Conservation (phyloP, 768 basidiomycete species). For the Nevesoporus exiguus region DNA sequence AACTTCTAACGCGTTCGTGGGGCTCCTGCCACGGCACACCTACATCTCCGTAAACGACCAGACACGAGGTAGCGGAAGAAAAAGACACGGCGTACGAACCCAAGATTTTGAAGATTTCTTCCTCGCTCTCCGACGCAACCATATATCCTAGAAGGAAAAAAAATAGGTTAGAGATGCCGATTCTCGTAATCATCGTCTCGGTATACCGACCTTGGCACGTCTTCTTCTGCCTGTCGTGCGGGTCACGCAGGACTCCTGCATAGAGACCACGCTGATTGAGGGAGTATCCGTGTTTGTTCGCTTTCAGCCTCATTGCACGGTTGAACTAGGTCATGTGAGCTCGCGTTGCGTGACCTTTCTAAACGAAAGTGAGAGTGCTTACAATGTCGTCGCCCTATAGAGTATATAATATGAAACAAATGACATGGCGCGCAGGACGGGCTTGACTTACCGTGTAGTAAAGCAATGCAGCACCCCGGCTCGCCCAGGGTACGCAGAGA, state of each 20-base stretch:
- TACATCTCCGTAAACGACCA: slow-evolving; percentile 15
- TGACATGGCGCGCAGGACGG: background rate
- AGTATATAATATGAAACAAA: background rate
- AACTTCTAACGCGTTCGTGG: slow-evolving; percentile 59
- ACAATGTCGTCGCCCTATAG: slow-evolving; percentile 95
- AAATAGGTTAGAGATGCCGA: no score
- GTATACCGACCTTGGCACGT: slow-evolving; percentile 46
- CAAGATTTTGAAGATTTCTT: slow-evolving; percentile 79
- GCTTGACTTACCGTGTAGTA: slow-evolving; percentile 73
- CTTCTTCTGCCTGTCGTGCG: slow-evolving; percentile 57
- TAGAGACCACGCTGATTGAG: slow-evolving; percentile 87
- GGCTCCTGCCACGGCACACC: slow-evolving; percentile 82
- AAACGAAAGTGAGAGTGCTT: slow-evolving; percentile 26
- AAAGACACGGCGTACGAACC: slow-evolving; percentile 30
- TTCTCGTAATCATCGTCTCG: background rate
- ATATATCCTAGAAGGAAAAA: slow-evolving; percentile 47
- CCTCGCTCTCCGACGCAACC: slow-evolving; percentile 79
- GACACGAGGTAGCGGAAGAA: background rate
- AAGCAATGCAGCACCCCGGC: slow-evolving; percentile 80
- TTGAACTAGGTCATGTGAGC: slow-evolving; percentile 61
- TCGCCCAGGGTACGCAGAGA: slow-evolving; percentile 73
- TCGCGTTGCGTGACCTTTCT: background rate
- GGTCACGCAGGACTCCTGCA: slow-evolving; percentile 67
- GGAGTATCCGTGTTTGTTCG: slow-evolving; percentile 74
- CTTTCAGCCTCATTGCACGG: slow-evolving; percentile 82